These are phyloP conservation scores for Sugiyamaella paludigena DNA, from an alignment of 1,139 yeast species.

Conservation along the genomic window DNA sequence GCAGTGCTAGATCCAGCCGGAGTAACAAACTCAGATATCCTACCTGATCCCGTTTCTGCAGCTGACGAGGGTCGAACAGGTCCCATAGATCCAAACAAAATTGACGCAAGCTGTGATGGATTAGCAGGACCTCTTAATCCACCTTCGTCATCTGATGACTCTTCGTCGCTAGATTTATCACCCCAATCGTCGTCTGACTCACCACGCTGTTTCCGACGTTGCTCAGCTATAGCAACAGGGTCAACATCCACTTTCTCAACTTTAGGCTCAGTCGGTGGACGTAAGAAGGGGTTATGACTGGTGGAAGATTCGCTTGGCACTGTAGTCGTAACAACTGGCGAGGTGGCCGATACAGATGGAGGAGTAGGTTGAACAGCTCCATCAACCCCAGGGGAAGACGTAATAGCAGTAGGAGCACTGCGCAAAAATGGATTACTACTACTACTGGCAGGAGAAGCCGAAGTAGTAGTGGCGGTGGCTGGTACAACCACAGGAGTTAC, in stretches of 20 bases:
- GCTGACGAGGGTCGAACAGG: conserved; percentile 28
- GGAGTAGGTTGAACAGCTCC: neutral
- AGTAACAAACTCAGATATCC: conserved; percentile 11
- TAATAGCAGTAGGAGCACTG: conserved; percentile 13
- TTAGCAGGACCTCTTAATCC: conserved; percentile 45
- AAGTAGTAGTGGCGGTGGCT: conserved; percentile 14
- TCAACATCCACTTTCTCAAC: conserved; percentile 37
- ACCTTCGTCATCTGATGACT: conserved; percentile 44
- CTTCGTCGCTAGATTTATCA: conserved; percentile 46
- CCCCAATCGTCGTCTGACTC: conserved; percentile 51
- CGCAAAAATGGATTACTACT: conserved; percentile 16
- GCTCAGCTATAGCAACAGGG: conserved; percentile 52
- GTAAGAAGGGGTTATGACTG: conserved; percentile 43
- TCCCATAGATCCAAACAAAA: conserved; percentile 63
- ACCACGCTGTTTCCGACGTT: conserved; percentile 56
- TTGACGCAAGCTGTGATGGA: conserved; percentile 61
- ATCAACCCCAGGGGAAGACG: conserved; percentile 17
- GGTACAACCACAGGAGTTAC: conserved; percentile 26
- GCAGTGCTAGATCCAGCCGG: conserved; percentile 18
- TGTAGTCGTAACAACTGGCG: conserved; percentile 18
- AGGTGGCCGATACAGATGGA: conserved; percentile 12
- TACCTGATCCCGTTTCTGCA: conserved; percentile 21
- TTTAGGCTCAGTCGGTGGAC: conserved; percentile 27
- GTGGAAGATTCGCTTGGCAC: conserved; percentile 18
- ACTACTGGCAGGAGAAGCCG: conserved; percentile 12